Percentiles rank a stretch among this genome's conserved stretches.
These are phyloP conservation scores for Xeromyces bisporus DNA, from an alignment of 495 filamentous ascomycete species.

Conservation along the genomic window DNA sequence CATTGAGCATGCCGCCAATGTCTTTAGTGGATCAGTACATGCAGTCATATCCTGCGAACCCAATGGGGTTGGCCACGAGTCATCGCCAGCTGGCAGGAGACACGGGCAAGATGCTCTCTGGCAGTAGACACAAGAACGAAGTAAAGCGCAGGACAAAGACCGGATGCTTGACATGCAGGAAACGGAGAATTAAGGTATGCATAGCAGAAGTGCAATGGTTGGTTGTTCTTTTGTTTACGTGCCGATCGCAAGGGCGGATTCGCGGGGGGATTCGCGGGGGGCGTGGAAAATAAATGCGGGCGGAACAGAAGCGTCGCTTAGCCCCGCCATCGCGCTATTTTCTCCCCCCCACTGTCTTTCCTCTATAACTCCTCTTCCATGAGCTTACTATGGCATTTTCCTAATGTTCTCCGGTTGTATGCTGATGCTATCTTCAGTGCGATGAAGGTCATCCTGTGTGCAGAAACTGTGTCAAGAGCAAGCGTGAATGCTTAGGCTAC, in stretches of 20 bases:
- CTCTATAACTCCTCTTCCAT: background rate
- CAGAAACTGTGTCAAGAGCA: conserved; percentile 95
- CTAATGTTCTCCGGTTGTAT: conserved; percentile 5
- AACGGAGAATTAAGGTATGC: conserved; percentile 95
- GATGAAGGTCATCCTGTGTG: conserved; percentile 91
- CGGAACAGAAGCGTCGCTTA: conserved; percentile 26
- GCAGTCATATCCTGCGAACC: conserved; percentile 24
- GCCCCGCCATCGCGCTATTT: conserved; percentile 7
- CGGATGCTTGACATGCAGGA: conserved; percentile 90
- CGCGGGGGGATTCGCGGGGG: no score
- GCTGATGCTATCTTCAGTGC: conserved; percentile 42
- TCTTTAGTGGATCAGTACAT: conserved; percentile 29
- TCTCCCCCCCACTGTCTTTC: conserved; percentile 12
- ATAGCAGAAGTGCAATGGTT: no score
- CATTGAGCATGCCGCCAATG: conserved; percentile 23
- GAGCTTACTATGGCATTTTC: no score
- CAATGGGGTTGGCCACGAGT: conserved; percentile 20
- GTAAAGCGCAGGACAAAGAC: conserved; percentile 98
- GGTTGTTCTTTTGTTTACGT: no score
- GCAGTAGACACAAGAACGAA: conserved; percentile 89
- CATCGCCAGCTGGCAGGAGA: conserved; percentile 24
- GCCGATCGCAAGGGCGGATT: no score
- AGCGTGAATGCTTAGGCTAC: conserved; percentile 93
- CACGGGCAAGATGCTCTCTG: conserved; percentile 49
- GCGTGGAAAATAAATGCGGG: no score